Evolutionary conservation across 2,329 filamentous ascomycete species (phyloP).

Genomic region (Phyllosticta ampelicida): DNA sequence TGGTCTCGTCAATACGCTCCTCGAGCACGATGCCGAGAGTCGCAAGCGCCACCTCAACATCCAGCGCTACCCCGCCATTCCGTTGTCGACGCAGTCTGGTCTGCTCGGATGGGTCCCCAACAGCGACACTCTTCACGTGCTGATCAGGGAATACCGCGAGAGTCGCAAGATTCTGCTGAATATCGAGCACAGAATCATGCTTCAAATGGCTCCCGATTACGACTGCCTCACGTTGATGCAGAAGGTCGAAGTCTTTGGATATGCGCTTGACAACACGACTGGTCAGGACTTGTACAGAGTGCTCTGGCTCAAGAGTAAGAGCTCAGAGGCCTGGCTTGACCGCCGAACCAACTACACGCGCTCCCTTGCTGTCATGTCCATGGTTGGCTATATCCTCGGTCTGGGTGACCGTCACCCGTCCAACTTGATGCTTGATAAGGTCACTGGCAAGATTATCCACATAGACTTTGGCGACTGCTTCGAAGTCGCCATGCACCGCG

Average conservation of each 20-base stretch:
- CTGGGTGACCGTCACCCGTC: conserved; percentile 94
- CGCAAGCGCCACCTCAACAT: conserved; percentile 97
- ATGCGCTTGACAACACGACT: conserved; percentile 97
- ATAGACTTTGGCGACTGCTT: conserved; percentile 99
- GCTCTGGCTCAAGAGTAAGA: conserved; percentile 97
- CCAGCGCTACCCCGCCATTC: conserved; percentile 92
- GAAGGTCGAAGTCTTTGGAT: conserved; percentile 98
- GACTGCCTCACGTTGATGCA: conserved; percentile 99
- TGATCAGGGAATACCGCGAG: conserved; percentile 96
- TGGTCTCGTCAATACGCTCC: conserved; percentile 88
- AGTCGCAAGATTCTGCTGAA: conserved; percentile 95
- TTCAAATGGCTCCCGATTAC: conserved; percentile 99
- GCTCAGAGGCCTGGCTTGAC: conserved; percentile 94
- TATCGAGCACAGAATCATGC: conserved; percentile 98
- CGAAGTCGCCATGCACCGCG: conserved; percentile 97
- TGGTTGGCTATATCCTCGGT: conserved; percentile 99
- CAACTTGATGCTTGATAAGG: conserved; percentile 92
- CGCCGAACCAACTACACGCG: conserved; percentile 97
- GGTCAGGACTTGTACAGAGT: conserved; percentile 97
- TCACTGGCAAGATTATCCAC: conserved; percentile 94
- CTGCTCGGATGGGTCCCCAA: conserved; percentile 94
- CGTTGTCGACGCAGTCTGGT: conserved; percentile 90
- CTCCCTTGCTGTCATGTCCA: conserved; percentile 98
- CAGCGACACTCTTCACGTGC: conserved; percentile 89
- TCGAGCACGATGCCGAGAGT: conserved; percentile 87